These are phyloP conservation scores for Candida koratica DNA, from an alignment of 805 yeast species.

Conservation along the genomic window DNA sequence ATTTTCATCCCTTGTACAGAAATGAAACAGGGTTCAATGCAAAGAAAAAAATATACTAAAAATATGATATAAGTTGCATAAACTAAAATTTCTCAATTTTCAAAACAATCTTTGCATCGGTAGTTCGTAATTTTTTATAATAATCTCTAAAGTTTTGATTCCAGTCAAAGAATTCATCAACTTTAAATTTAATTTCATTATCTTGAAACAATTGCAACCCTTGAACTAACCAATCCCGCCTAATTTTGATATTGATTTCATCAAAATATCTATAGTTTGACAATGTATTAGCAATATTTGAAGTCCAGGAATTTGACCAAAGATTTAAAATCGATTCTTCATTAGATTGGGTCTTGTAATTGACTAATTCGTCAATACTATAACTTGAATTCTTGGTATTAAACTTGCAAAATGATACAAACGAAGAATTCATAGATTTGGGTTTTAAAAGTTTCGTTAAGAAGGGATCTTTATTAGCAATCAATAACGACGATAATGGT, in stretches of 20 bases:
- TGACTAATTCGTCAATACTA: conserved; percentile 26
- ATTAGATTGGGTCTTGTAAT: conserved; percentile 15
- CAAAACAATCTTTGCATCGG: conserved; percentile 34
- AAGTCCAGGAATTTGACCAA: conserved; percentile 36
- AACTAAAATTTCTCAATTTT: conserved; percentile 35
- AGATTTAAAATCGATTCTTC: conserved; percentile 25
- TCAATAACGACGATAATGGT: conserved; percentile 22
- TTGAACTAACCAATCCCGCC: conserved; percentile 31
- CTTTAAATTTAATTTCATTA: conserved; percentile 27
- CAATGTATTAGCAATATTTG: conserved; percentile 27
- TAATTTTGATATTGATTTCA: conserved; percentile 24
- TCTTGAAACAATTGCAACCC: conserved; percentile 25
- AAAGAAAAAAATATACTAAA: too few species aligned
- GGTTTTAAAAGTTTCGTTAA: conserved; percentile 36
- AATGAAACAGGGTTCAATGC: background rate
- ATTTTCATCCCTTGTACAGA: conserved; percentile 3
- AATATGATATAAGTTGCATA: too few species aligned
- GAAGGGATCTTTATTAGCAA: conserved; percentile 31
- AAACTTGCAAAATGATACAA: conserved; percentile 36
- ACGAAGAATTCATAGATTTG: conserved; percentile 27
- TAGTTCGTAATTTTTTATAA: conserved; percentile 22
- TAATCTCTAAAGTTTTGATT: conserved; percentile 29
- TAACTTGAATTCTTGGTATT: conserved; percentile 30
- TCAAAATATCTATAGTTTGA: conserved; percentile 34
- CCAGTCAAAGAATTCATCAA: conserved; percentile 37